Conservation (phyloP, 257 asterid species). For the Coffea canephora region DNA sequence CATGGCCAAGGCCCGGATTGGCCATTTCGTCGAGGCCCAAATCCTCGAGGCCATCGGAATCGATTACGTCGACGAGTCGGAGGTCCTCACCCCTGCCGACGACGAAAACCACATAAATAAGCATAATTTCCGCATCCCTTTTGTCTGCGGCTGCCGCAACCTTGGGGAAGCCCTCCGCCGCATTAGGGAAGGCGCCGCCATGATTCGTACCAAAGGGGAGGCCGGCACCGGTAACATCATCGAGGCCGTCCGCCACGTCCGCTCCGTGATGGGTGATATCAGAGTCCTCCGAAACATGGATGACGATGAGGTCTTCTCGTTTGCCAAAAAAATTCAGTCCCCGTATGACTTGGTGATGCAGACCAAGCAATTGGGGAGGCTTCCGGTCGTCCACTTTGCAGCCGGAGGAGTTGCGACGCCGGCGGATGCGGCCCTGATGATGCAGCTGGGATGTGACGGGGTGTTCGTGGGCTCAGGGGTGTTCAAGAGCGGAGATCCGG, state of each 20-base stretch:
- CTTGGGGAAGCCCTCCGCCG: constrained; percentile 93
- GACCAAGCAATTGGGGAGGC: constrained; percentile 84
- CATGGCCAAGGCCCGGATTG: constrained; percentile 89
- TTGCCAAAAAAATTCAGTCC: constrained; percentile 75
- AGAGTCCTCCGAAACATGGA: constrained; percentile 79
- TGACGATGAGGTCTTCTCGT: constrained; percentile 81
- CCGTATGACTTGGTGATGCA: constrained; percentile 90
- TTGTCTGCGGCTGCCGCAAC: constrained; percentile 95
- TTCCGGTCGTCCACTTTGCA: constrained; percentile 84
- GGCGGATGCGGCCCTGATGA: constrained; percentile 84
- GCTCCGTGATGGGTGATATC: constrained; percentile 83
- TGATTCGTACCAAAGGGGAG: constrained; percentile 92
- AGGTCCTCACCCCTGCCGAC: constrained; percentile 80
- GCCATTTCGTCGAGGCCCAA: constrained; percentile 92
- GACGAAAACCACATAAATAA: constrained; percentile 80
- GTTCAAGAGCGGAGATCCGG: constrained; percentile 90
- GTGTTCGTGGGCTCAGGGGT: constrained; percentile 86
- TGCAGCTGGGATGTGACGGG: constrained; percentile 90
- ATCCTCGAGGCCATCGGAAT: constrained; percentile 78
- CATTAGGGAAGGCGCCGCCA: constrained; percentile 88
- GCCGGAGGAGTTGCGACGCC: constrained; percentile 97
- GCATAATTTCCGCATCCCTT: constrained; percentile 89
- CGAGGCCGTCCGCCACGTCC: constrained; percentile 94
- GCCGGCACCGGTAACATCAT: constrained; percentile 85
- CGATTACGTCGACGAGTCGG: constrained; percentile 88